phyloP scores from a whole-genome alignment of 352 stramenopile genomes.

The Blastocystis sp. region DNA sequence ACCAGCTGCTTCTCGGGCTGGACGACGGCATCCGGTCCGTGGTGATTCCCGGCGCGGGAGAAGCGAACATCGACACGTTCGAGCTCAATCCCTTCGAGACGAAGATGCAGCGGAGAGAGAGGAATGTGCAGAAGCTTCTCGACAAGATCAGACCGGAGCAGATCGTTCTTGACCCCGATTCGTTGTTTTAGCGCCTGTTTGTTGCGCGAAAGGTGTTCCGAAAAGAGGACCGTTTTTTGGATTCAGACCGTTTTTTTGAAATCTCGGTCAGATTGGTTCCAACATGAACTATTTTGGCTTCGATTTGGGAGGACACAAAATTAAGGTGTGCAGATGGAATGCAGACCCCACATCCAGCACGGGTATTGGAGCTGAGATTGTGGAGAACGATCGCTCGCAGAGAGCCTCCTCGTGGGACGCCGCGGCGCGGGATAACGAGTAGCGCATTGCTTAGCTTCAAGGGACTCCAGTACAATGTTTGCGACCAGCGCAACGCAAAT shows the following conservation, averaged over 20 bases:
- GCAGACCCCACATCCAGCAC: neutral
- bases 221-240: neutral
- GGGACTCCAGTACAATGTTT: constrained; percentile 35
- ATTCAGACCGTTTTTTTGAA: constrained; percentile 15
- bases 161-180: constrained; percentile 89
- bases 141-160: constrained; percentile 95
- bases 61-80: constrained; percentile 95
- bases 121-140: constrained; percentile 89
- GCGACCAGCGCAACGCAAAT: constrained; percentile 14
- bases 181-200: constrained; percentile 46
- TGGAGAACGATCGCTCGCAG: constrained; percentile 2
- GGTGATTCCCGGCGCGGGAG: constrained; percentile 88
- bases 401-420: neutral
- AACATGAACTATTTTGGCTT: constrained; percentile 53
- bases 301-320: constrained; percentile 22
- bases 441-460: constrained; percentile 29
- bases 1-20: constrained; percentile 91
- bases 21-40: constrained; percentile 76
- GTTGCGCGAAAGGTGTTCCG: neutral
- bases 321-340: constrained; percentile 47
- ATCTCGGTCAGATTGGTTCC: neutral
- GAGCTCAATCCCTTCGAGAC: constrained; percentile 94
- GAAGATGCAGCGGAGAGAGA: constrained; percentile 90
- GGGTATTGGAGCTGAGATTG: constrained; percentile 22
- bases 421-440: neutral